Evolutionary conservation across 768 basidiomycete species (phyloP), one percentile per base, ranked within the genome.

Genomic region (Mycena rebaudengoi): DNA sequence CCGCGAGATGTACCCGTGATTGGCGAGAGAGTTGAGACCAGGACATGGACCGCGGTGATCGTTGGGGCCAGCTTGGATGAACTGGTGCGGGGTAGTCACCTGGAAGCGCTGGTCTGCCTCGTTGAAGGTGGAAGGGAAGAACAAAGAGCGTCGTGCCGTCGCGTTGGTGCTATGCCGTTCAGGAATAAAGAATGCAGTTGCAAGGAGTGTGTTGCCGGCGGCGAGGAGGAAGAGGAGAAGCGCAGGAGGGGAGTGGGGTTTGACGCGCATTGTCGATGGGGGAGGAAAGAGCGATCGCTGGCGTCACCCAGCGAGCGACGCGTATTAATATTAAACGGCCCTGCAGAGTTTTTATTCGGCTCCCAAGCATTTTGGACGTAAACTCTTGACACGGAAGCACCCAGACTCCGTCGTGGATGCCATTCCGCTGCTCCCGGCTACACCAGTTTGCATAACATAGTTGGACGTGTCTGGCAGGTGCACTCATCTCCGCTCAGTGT

Each of bases 41-140:
- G 63, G 63, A 53, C 63, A 64, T 26, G 63, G 63, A 25, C 56
- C 54, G n/a, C 63, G 63, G 44, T 30, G 33, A 32, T 63, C 62
- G 33, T 57, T 57, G 26, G 52, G 62, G 30, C 53, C 54, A 39
- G 54, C 53, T 37, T 53, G 30, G 45, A 54, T 48, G 45, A 51
- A 63, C 28, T 45, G 53, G 48, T 63, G 62, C 40, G 59, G 50
- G 35, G 33, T 32, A 52, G 51, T 18, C 25, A 29, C 32, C 37
- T 18, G 51, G 51, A 53, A 39, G 51, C 51, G 51, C 37, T 53
- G 51, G 51, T 40, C 51, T 53, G 51, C 51, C 51, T 53, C 37
- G 37, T 53, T 26, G 37, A 53, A 53, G 51, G 37, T 40, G 51
- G 51, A 39, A 40, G 35, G 35, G 51, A 53, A 53, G 49, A 51